Evolutionary conservation across 768 basidiomycete species (phyloP).

Genomic region (Suillus subalutaceus): DNA sequence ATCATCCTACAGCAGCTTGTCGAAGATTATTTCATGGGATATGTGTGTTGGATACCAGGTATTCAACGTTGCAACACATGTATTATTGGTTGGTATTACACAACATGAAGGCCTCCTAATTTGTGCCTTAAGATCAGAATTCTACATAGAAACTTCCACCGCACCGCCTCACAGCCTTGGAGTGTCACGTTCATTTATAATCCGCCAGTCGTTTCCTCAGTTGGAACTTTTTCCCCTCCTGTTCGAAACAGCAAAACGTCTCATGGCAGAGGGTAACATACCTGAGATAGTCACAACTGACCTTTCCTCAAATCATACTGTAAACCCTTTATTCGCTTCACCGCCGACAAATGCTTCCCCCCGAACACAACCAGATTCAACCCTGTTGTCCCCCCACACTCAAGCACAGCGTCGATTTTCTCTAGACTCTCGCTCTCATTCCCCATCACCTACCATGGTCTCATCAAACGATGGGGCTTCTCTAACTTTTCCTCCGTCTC

Average conservation of each 20-base stretch:
- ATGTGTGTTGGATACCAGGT: no score
- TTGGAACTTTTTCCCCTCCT: neutral
- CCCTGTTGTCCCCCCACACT: constrained; percentile 27
- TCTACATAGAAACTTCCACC: constrained; percentile 30
- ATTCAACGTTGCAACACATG: no score
- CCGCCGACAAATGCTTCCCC: neutral
- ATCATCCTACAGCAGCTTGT: no score
- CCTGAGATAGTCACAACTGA: constrained; percentile 40
- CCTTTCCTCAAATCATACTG: constrained; percentile 34
- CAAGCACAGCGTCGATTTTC: constrained; percentile 24
- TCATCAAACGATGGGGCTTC: constrained; percentile 48
- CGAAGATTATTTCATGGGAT: no score
- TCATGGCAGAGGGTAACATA: constrained; percentile 29
- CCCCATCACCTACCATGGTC: constrained; percentile 33
- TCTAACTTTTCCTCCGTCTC: constrained; percentile 62
- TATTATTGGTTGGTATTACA: neutral
- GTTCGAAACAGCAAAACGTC: neutral
- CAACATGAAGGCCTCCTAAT: neutral
- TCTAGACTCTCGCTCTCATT: constrained; percentile 34
- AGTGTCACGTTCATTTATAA: constrained; percentile 1
- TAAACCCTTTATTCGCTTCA: constrained; percentile 13
- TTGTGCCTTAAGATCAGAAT: constrained; percentile 1
- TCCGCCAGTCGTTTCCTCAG: neutral
- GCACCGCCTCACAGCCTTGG: neutral
- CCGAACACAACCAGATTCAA: constrained; percentile 3